Evolutionary conservation across 2,329 filamentous ascomycete species (phyloP), one percentile per base, ranked within the genome.

Genomic region (Laburnicola sp.): DNA sequence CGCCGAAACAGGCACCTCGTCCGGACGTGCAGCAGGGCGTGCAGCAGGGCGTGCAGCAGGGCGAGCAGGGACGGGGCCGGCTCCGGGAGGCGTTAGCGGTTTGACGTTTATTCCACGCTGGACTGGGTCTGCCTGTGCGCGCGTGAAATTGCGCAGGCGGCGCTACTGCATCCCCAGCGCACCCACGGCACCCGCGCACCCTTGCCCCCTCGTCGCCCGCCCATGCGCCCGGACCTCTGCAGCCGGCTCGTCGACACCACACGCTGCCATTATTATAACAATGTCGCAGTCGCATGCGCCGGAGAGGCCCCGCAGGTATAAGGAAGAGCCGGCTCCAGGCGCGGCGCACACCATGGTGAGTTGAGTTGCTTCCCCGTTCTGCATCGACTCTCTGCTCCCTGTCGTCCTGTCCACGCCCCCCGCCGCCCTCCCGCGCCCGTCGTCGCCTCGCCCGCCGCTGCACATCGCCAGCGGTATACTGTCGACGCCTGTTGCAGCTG

Each of bases 271-370:
- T 60, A 73, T 69, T 60, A 73, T 62, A 68, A 73, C 69, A 71
- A 71, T 71, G 72, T 75, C 72, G 67, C 69, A 68, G 68, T 70
- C 69, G 63, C 65, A 66, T 64, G 61, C 64, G 57, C 65, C 66
- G 66, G 71, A 75, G 68, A 71, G 71, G 68, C 50, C 68, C 64
- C 69, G 70, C 60, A 72, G 69, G 68, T 74, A 74, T 74, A 74
- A 74, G 71, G 71, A 74, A 74, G 70, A 72, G 64, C 68, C 71
- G 69, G 72, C 69, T 69, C 71, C 72, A 71, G 70, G 70, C 71
- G 71, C 71, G 70, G 71, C 68, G 65, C 70, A 68, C 49, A 69
- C 69, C 62, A 69, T 74, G 65, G 73, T 75, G 67, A 74, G 73
- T 74, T 65, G 68, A 74, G 73, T 74, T 65, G 68, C 70, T 68